Conservation (phyloP, 1,139 yeast species). For the Protomyces macrosporus region DNA sequence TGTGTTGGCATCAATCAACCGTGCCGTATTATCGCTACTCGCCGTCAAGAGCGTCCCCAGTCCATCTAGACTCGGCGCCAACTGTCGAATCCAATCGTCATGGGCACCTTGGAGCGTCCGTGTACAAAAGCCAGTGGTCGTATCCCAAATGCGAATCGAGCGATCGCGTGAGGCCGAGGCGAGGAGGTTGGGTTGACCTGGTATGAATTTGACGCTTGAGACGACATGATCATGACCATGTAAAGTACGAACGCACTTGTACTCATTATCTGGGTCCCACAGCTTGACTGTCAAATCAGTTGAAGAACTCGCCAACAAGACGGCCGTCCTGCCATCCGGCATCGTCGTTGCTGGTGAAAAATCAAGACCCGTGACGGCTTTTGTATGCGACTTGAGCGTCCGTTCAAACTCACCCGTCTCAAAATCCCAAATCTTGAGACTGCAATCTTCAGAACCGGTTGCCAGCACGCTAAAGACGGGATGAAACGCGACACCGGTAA, state of each 20-base stretch:
- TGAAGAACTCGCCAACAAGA: constrained; percentile 53
- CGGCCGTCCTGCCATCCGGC: constrained; percentile 30
- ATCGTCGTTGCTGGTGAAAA: constrained; percentile 39
- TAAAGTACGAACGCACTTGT: constrained; percentile 58
- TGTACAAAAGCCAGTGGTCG: constrained; percentile 60
- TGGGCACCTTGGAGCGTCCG: constrained; percentile 64
- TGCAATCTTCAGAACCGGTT: constrained; percentile 70
- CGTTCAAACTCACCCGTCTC: constrained; percentile 64
- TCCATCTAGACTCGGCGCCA: constrained; percentile 44
- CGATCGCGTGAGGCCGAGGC: constrained; percentile 76
- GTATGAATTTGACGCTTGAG: constrained; percentile 56
- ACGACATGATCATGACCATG: constrained; percentile 91
- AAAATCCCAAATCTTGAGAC: constrained; percentile 68
- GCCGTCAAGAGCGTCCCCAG: constrained; percentile 49
- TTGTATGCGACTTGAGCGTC: constrained; percentile 70
- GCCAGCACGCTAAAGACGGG: constrained; percentile 63
- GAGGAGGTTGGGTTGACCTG: constrained; percentile 44
- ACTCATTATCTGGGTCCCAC: constrained; percentile 56
- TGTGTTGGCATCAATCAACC: constrained; percentile 58
- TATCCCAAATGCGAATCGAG: constrained; percentile 72
- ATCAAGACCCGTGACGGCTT: constrained; percentile 58
- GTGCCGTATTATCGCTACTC: constrained; percentile 72
- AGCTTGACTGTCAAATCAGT: constrained; percentile 68
- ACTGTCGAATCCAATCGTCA: constrained; percentile 79
- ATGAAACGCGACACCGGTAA: constrained; percentile 65